These are phyloP conservation scores for Alternaria triticimaculans DNA, from an alignment of 2,329 filamentous ascomycete genomes.

Conservation along the genomic window DNA sequence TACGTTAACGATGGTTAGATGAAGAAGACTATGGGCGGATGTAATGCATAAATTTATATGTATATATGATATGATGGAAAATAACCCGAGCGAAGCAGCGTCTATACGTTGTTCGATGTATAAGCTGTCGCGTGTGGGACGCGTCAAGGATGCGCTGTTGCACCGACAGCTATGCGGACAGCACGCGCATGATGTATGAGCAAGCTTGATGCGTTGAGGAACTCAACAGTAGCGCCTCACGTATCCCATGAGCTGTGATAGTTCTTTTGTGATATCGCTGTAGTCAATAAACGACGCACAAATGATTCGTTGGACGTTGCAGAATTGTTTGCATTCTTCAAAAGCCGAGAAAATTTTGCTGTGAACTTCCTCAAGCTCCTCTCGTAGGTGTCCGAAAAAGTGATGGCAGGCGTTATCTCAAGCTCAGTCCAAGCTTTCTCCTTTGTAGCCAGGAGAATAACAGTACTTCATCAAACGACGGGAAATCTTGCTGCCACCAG, in stretches of 20 bases:
- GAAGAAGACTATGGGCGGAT: background rate
- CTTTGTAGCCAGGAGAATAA: background rate
- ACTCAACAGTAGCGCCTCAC: background rate
- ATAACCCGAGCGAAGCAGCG: background rate
- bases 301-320: background rate
- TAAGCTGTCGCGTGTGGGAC: background rate
- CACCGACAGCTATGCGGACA: background rate
- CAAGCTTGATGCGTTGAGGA: background rate
- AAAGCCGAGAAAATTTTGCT: background rate
- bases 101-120: background rate
- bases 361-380: background rate
- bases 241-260: background rate
- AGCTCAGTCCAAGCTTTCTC: background rate
- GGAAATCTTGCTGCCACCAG: background rate
- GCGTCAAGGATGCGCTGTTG: background rate
- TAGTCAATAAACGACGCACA: background rate
- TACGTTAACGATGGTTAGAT: background rate
- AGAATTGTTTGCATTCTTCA: background rate
- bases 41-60: background rate
- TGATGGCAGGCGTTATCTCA: background rate
- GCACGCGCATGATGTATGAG: background rate
- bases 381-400: background rate
- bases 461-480: background rate
- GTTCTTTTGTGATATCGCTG: background rate
- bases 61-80: background rate